Evolutionary conservation across 441 rosid genomes (phyloP), one percentile per base, ranked within the genome.

Genomic region (Gossypium davidsonii): DNA sequence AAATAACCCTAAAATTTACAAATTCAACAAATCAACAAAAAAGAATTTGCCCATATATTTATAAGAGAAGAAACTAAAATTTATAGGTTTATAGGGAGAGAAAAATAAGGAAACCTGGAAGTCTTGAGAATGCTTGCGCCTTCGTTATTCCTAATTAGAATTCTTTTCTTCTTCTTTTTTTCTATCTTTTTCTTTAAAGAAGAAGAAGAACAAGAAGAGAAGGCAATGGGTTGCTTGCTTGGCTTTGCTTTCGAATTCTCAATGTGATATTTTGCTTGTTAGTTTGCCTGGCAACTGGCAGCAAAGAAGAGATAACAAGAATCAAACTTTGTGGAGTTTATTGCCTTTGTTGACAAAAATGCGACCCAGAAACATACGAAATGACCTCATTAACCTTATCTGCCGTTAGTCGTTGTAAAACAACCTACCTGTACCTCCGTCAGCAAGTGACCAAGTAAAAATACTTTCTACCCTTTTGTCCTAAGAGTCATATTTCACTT

Each of bases 1-100:
- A 53, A 67, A 51, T 14, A 48, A 68, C 78, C 77, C 49, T 2
- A 28, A 21, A 21, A 63, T 20, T 44, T n/a, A 39, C 8, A 71
- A 61, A 56, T 48, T 63, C 53, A 64, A 31, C n/a, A 31, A 69
- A 17, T 11, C 48, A 69, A 52, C 0, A 28, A 17, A 1, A 51
- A 5, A 0, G 3, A 4, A 28, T 31, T 52, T 3, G 31, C 52
- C 42, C 28, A 25, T 1, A 67, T 25, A 67, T 28, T 31, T 65
- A 21, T 25, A 3, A 8, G 26, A 15, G 26, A 25, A 67, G 10
- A 14, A 28, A n/a, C 18, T 12, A 58, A 25, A 58, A 12, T 8
- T 26, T 67, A n/a, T n/a, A 67, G 23, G 21, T 67, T 49, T 49
- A 20, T 9, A 15, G 15, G 23, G 10, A 51, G 15, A 11, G 10